Percentiles rank a stretch among this genome's conserved stretches.
phyloP scores from a whole-genome alignment of 495 filamentous ascomycete species.

The Penicillium arizonense region DNA sequence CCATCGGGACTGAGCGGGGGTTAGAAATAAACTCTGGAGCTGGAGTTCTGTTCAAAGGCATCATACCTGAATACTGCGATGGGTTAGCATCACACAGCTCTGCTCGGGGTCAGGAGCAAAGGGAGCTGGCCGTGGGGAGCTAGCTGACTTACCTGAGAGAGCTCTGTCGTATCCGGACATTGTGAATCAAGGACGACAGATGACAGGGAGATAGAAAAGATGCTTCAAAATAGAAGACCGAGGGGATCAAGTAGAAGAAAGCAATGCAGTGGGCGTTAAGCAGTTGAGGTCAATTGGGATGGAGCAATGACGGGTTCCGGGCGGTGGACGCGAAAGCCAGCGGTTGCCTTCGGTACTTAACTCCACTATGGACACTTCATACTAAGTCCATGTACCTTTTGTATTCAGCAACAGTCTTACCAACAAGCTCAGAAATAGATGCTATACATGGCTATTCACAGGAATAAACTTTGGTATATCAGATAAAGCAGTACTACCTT shows the following conservation, averaged over 20 bases:
- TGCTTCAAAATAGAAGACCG: neutral
- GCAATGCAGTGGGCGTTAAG: conserved; percentile 9
- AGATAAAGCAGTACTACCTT: neutral
- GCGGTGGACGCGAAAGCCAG: conserved; percentile 32
- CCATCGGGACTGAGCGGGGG: conserved; percentile 77
- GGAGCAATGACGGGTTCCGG: conserved; percentile 30
- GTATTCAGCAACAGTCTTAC: neutral
- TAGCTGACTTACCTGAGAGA: conserved; percentile 74
- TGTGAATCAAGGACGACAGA: conserved; percentile 44
- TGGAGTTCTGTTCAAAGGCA: conserved; percentile 3
- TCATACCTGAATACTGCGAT: conserved; percentile 31
- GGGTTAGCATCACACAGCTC: conserved; percentile 16
- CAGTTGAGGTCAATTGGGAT: conserved; percentile 15
- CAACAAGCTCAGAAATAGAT: neutral
- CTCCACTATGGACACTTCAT: neutral
- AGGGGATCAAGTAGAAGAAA: conserved; percentile 8
- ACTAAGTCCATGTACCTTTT: conserved; percentile 7
- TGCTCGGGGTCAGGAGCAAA: conserved; percentile 10
- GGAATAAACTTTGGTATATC: too few species aligned
- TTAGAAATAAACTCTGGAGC: conserved; percentile 23
- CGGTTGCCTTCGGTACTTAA: conserved; percentile 25
- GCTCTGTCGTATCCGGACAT: conserved; percentile 92
- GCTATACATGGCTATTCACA: too few species aligned
- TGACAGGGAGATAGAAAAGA: neutral
- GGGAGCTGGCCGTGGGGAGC: conserved; percentile 25